Percentiles rank a stretch among this genome's conserved stretches.
These are phyloP conservation scores for Pseudohalonectria lignicola DNA, from an alignment of 2,329 filamentous ascomycete genomes.

Conservation along the genomic window DNA sequence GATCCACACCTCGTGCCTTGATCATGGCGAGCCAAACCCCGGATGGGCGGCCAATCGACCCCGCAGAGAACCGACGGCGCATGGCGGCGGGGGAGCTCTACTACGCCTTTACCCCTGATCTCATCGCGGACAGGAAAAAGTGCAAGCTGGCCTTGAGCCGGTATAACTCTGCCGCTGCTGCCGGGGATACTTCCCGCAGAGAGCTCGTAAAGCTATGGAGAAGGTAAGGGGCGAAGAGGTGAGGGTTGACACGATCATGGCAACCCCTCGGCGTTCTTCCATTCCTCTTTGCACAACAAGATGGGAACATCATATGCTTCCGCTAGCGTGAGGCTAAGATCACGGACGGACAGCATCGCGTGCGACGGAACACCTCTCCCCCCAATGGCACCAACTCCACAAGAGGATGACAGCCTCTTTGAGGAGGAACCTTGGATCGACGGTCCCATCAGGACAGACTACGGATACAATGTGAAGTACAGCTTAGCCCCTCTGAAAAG, in stretches of 20 bases:
- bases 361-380: constrained; percentile 54
- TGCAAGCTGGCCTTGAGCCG: constrained; percentile 49
- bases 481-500: no score
- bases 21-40: constrained; percentile 2
- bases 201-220: constrained; percentile 56
- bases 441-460: constrained; percentile 60
- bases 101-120: constrained; percentile 58
- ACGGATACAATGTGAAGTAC: constrained; percentile 63
- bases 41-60: constrained; percentile 19
- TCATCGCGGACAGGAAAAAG: constrained; percentile 50
- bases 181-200: constrained; percentile 48
- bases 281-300: not conserved
- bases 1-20: not conserved
- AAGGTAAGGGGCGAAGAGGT: constrained; percentile 41
- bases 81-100: constrained; percentile 65
- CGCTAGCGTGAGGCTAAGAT: not conserved
- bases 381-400: constrained; percentile 38
- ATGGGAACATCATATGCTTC: not conserved
- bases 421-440: constrained; percentile 58
- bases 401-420: constrained; percentile 56
- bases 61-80: constrained; percentile 34
- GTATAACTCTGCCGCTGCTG: constrained; percentile 42
- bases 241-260: not conserved
- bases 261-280: no score
- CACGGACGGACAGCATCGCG: constrained; percentile 38